phyloP scores from a whole-genome alignment of 805 yeast genomes.

The Saccharomycopsis olivae region DNA sequence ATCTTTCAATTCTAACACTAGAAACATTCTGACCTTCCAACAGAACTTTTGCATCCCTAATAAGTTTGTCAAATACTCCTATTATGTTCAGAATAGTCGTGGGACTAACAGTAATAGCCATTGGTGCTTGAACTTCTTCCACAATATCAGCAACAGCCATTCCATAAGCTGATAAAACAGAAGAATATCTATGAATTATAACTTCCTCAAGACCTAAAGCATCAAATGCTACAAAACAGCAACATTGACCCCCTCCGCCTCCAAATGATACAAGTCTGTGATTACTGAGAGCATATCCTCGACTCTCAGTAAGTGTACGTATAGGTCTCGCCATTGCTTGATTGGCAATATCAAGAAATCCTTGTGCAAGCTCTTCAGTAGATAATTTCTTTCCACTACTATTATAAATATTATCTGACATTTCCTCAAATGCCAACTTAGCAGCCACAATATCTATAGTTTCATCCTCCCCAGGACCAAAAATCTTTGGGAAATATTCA shows the following conservation, averaged over 20 bases:
- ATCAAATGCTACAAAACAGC: constrained; percentile 57
- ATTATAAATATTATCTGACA: constrained; percentile 47
- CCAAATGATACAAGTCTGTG: constrained; percentile 80
- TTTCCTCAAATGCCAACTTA: constrained; percentile 35
- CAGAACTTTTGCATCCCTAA: constrained; percentile 30
- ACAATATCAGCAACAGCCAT: constrained; percentile 82
- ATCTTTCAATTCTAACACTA: constrained; percentile 39
- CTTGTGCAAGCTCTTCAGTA: constrained; percentile 64
- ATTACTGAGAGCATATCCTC: constrained; percentile 54
- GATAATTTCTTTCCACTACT: constrained; percentile 32
- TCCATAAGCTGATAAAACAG: constrained; percentile 80
- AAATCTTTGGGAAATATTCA: constrained; percentile 68
- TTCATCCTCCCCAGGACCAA: constrained; percentile 72
- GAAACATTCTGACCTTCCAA: constrained; percentile 20
- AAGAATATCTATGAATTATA: constrained; percentile 70
- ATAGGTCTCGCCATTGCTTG: constrained; percentile 90
- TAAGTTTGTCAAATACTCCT: constrained; percentile 36
- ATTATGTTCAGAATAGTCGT: constrained; percentile 27
- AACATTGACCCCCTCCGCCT: constrained; percentile 93
- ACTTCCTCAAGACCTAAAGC: constrained; percentile 59
- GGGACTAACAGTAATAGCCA: constrained; percentile 33
- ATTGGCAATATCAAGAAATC: constrained; percentile 75
- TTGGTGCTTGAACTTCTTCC: constrained; percentile 68
- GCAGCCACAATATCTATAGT: constrained; percentile 51
- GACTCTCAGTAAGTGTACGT: constrained; percentile 74